A percentile compares a stretch with the other conserved stretches of the same genome.
These are phyloP conservation scores for Sphaerostilbella broomeana DNA, from an alignment of 2,329 filamentous ascomycete genomes.

Conservation along the genomic window DNA sequence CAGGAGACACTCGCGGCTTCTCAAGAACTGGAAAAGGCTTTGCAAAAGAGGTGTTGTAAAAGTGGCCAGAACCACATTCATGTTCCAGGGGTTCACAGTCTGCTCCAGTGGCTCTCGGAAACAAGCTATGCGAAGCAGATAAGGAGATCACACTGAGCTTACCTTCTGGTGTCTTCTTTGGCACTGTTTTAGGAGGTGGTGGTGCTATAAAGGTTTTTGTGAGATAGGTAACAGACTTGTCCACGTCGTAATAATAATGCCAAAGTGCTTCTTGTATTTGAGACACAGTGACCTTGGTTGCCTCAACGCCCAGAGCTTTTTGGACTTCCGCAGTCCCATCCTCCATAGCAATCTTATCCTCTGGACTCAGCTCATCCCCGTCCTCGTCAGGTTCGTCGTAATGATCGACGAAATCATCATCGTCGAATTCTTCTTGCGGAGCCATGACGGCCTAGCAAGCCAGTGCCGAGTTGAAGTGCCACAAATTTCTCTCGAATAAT, in stretches of 20 bases:
- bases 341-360: conserved; percentile 49
- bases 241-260: conserved; percentile 93
- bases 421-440: conserved; percentile 36
- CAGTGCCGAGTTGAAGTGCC: no score
- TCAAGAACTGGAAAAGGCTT: conserved; percentile 14
- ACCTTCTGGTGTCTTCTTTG: conserved; percentile 39
- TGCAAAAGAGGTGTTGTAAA: conserved; percentile 2
- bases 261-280: conserved; percentile 88
- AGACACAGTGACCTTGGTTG: conserved; percentile 46
- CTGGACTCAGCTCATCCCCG: conserved; percentile 40
- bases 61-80: no score
- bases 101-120: conserved; percentile 27
- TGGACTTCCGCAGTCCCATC: conserved; percentile 61
- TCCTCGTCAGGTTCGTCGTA: conserved; percentile 42
- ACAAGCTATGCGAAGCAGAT: conserved; percentile 21
- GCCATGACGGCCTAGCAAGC: conserved; percentile 20
- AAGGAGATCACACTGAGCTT: conserved; percentile 31
- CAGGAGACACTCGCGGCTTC: conserved; percentile 25
- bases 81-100: conserved; percentile 20
- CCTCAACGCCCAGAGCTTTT: conserved; percentile 54
- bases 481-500: no score
- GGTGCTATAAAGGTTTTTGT: conserved; percentile 54
- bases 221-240: conserved; percentile 76
- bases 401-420: conserved; percentile 42
- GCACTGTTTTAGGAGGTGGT: conserved; percentile 21